phyloP scores from a whole-genome alignment of 2,329 filamentous ascomycete genomes.

The Colletotrichum spaethianum region DNA sequence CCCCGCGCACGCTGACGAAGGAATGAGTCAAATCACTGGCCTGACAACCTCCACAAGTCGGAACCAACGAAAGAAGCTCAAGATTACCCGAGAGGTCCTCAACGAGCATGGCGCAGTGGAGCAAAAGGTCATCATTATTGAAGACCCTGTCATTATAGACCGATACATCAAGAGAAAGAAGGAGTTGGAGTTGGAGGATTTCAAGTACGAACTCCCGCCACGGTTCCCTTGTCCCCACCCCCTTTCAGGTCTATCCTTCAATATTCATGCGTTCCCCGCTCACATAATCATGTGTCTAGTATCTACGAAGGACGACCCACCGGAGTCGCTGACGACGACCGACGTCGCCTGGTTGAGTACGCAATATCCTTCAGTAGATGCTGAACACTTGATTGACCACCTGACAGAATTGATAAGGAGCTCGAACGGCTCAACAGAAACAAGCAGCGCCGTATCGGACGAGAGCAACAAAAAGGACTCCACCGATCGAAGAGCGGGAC shows the following conservation, averaged over 20 bases:
- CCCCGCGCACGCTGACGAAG: constrained; percentile 81
- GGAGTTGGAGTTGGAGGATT: constrained; percentile 75
- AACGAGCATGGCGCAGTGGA: constrained; percentile 66
- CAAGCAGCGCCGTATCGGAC: constrained; percentile 88
- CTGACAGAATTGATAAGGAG: constrained; percentile 76
- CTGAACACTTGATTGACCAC: constrained; percentile 45
- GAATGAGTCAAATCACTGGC: constrained; percentile 82
- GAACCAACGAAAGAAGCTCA: constrained; percentile 75
- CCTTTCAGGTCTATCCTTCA: constrained; percentile 31
- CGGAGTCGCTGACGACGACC: constrained; percentile 41
- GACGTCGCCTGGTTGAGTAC: constrained; percentile 42
- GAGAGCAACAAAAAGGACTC: constrained; percentile 88
- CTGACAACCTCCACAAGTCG: constrained; percentile 77
- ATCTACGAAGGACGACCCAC: constrained; percentile 43
- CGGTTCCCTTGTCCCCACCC: constrained; percentile 28
- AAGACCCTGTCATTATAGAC: constrained; percentile 88
- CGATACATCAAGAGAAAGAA: constrained; percentile 87
- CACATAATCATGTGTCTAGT: constrained; percentile 41
- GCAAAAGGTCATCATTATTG: constrained; percentile 77
- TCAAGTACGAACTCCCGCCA: constrained; percentile 40
- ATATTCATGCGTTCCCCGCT: constrained; percentile 40
- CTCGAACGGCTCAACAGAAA: constrained; percentile 90
- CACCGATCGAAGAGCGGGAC: constrained; percentile 52
- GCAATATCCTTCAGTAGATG: constrained; percentile 32
- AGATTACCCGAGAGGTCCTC: constrained; percentile 77